phyloP scores from a whole-genome alignment of 2,329 filamentous ascomycete species.

The Ophiostoma angusticollis region DNA sequence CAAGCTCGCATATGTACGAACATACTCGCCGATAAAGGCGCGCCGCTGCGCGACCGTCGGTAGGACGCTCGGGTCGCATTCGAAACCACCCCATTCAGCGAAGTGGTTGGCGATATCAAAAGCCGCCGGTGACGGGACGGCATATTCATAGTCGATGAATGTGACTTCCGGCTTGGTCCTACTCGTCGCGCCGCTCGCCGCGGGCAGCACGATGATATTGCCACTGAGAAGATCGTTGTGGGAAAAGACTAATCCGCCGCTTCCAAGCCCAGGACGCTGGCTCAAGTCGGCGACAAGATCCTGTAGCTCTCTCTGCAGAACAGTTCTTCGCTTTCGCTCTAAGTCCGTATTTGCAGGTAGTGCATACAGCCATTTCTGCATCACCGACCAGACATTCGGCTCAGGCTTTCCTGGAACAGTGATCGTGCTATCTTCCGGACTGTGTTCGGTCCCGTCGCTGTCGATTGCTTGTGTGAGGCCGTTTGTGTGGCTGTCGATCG shows the following conservation, averaged over 20 bases:
- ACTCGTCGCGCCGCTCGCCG: neutral
- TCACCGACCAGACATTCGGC: slow-evolving; percentile 89
- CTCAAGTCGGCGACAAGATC: slow-evolving; percentile 59
- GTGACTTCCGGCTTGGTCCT: slow-evolving; percentile 34
- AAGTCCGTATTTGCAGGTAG: slow-evolving; percentile 61
- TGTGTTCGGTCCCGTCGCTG: slow-evolving; percentile 16
- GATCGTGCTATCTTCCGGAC: slow-evolving; percentile 25
- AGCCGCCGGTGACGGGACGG: slow-evolving; percentile 81
- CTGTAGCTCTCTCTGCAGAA: slow-evolving; percentile 62
- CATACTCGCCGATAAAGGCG: slow-evolving; percentile 74
- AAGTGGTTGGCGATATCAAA: slow-evolving; percentile 98
- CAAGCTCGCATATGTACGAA: slow-evolving; percentile 56
- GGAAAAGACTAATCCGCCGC: slow-evolving; percentile 72
- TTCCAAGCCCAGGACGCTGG: slow-evolving; percentile 62
- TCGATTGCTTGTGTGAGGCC: slow-evolving; percentile 14
- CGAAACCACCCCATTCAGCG: slow-evolving; percentile 94
- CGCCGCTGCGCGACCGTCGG: slow-evolving; percentile 66
- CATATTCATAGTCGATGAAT: slow-evolving; percentile 99
- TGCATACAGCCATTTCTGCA: slow-evolving; percentile 90
- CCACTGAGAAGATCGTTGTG: slow-evolving; percentile 94
- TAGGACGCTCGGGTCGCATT: slow-evolving; percentile 77
- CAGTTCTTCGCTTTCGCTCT: slow-evolving; percentile 52
- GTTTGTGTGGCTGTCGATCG: slow-evolving; percentile 19
- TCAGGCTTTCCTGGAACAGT: slow-evolving; percentile 54
- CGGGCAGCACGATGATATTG: slow-evolving; percentile 71